Percentiles rank a stretch among this genome's conserved stretches.
Evolutionary conservation across 352 stramenopile species (phyloP).

Genomic region (Globisporangium emineosum): DNA sequence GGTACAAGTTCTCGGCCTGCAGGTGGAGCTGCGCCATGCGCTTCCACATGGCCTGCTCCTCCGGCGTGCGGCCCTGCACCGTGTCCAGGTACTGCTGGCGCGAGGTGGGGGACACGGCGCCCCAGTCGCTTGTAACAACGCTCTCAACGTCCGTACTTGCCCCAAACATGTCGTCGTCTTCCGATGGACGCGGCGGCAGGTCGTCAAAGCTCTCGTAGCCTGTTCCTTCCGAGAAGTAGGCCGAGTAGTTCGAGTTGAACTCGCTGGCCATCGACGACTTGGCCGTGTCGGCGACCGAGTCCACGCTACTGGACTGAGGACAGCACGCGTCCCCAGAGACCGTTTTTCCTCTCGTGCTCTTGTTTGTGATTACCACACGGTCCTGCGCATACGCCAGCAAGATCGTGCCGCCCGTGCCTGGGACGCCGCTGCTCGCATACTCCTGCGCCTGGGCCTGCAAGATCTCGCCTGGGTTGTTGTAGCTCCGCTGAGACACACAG

Average conservation of each 20-base stretch:
- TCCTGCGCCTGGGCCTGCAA: not conserved
- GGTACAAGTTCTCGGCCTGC: slow-evolving; percentile 12
- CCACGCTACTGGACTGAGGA: not conserved
- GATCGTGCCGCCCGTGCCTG: not conserved
- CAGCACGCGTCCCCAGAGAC: not conserved
- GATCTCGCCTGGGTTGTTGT: not conserved
- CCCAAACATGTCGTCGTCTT: not conserved
- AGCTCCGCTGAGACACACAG: not conserved
- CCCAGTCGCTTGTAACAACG: slow-evolving; percentile 4
- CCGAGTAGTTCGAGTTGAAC: not conserved
- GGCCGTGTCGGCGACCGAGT: not conserved
- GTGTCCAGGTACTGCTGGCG: slow-evolving; percentile 10
- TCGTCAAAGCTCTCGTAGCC: slow-evolving; percentile 5
- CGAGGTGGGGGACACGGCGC: not conserved
- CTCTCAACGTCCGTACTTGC: not conserved
- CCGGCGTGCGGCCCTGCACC: slow-evolving; percentile 6
- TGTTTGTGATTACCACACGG: not conserved
- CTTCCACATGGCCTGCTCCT: slow-evolving; percentile 17
- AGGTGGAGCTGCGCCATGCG: slow-evolving; percentile 14
- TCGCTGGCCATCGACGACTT: slow-evolving; percentile 1
- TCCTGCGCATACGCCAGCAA: slow-evolving; percentile 5
- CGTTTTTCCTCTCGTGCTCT: not conserved
- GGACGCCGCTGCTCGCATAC: not conserved
- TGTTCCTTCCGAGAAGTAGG: not conserved
- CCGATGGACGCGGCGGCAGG: not conserved